Percentiles rank a stretch among this genome's conserved stretches.
phyloP scores from a whole-genome alignment of 192 early-diverging fungal genomes.

The Gigaspora rosea region DNA sequence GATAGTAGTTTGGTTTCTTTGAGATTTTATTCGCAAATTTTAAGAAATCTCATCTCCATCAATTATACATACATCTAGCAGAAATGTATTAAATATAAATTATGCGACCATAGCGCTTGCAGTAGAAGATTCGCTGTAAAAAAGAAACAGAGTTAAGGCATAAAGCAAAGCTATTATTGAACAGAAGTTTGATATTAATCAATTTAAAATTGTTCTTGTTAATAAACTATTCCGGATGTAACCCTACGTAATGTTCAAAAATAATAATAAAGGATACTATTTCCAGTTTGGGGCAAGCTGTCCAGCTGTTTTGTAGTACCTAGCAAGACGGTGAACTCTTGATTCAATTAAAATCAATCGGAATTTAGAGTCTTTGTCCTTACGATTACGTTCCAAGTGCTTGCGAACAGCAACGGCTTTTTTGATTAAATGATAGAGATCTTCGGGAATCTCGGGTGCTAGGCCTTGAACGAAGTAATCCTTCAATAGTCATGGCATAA shows the following conservation, averaged over 20 bases:
- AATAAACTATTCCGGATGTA: neutral
- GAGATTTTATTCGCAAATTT: neutral
- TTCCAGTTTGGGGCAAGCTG: constrained; percentile 98
- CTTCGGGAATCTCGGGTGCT: constrained; percentile 95
- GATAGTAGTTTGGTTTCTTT: neutral
- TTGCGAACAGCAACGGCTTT: constrained; percentile 99
- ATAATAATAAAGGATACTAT: constrained; percentile 71
- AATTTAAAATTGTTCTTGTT: neutral
- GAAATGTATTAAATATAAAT: neutral
- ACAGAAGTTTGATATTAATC: too few species aligned
- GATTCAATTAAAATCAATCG: constrained; percentile 98
- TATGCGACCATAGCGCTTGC: constrained; percentile 34
- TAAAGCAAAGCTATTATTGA: neutral
- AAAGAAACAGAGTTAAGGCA: constrained; percentile 5
- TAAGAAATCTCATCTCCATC: neutral
- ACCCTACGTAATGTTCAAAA: neutral
- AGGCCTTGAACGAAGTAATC: constrained; percentile 42
- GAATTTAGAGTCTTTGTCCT: constrained; percentile 99
- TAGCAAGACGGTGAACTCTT: constrained; percentile 95
- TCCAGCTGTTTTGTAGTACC: constrained; percentile 98
- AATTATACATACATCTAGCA: neutral
- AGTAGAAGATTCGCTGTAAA: constrained; percentile 32
- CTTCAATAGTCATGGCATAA: neutral
- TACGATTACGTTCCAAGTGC: constrained; percentile 98
- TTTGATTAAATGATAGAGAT: constrained; percentile 99